These are phyloP conservation scores for Yamadazyma trypodendri DNA, from an alignment of 1,139 yeast genomes.

Conservation along the genomic window DNA sequence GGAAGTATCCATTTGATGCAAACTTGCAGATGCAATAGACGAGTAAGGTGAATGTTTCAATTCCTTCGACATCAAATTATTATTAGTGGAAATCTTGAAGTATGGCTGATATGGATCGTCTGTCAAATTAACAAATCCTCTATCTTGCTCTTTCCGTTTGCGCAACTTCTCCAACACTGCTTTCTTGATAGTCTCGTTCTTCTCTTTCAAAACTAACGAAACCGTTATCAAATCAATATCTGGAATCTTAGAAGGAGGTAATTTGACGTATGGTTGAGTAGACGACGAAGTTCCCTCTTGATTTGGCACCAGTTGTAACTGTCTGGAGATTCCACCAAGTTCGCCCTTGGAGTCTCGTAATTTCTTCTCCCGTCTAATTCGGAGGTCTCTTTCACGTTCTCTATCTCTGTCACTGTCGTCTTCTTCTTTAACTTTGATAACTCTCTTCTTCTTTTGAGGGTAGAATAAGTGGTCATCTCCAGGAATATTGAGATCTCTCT, in stretches of 20 bases:
- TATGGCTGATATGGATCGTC: constrained; percentile 92
- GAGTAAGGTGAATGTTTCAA: constrained; percentile 74
- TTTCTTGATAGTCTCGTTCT: constrained; percentile 73
- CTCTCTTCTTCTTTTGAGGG: constrained; percentile 75
- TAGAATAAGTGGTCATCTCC: constrained; percentile 85
- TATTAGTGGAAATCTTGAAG: constrained; percentile 63
- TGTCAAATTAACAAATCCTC: constrained; percentile 76
- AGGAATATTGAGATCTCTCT: constrained; percentile 61
- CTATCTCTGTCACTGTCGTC: constrained; percentile 29
- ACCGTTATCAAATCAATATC: constrained; percentile 88
- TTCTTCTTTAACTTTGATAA: constrained; percentile 37
- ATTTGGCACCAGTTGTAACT: neutral
- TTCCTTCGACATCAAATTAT: constrained; percentile 46
- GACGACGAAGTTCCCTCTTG: constrained; percentile 27
- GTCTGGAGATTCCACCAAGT: constrained; percentile 1
- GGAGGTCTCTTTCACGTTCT: constrained; percentile 27
- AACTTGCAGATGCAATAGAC: constrained; percentile 69
- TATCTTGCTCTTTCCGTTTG: constrained; percentile 69
- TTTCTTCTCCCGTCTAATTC: constrained; percentile 23
- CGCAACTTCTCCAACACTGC: constrained; percentile 83
- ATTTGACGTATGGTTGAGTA: constrained; percentile 78
- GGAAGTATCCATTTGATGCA: constrained; percentile 67
- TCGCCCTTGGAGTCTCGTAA: constrained; percentile 13
- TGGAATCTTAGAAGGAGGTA: constrained; percentile 90
- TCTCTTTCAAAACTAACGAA: constrained; percentile 69